Evolutionary conservation across 2,329 filamentous ascomycete species (phyloP).

Genomic region (Aspergillus brunneoviolaceus): DNA sequence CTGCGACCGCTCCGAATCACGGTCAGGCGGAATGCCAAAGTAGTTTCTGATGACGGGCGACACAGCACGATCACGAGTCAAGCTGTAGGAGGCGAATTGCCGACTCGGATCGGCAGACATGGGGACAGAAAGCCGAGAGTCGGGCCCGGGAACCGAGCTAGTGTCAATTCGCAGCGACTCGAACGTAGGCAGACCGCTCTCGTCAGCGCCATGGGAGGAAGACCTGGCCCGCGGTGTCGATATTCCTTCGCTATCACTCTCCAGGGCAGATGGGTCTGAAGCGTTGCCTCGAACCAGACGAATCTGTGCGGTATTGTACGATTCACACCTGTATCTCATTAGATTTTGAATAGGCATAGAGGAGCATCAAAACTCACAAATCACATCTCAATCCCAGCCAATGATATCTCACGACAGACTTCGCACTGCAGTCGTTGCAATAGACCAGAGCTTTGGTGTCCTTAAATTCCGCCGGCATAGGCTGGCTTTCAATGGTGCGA

Average conservation of each 20-base stretch:
- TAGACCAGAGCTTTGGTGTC: conserved; percentile 79
- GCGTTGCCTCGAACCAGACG: conserved; percentile 38
- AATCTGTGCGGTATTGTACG: conserved; percentile 48
- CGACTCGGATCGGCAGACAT: conserved; percentile 22
- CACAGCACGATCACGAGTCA: conserved; percentile 40
- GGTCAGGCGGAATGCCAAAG: conserved; percentile 42
- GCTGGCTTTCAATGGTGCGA: conserved; percentile 80
- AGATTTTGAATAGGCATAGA: neutral
- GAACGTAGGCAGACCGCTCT: conserved; percentile 21
- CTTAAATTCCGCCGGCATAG: conserved; percentile 83
- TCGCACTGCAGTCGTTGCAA: conserved; percentile 92
- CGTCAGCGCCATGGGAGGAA: conserved; percentile 28
- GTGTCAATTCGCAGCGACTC: conserved; percentile 32
- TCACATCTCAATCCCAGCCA: conserved; percentile 92
- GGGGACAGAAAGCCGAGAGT: conserved; percentile 21
- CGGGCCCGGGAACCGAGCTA: conserved; percentile 23
- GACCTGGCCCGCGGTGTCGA: conserved; percentile 24
- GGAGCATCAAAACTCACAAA: conserved; percentile 39
- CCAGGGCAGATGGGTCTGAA: conserved; percentile 26
- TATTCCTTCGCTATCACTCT: conserved; percentile 20
- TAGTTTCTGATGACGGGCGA: conserved; percentile 48
- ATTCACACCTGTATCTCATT: conserved; percentile 40
- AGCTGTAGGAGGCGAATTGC: conserved; percentile 34
- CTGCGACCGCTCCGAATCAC: conserved; percentile 30
- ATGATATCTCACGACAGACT: conserved; percentile 83